A percentile compares a stretch with the other conserved stretches of the same genome.
These are phyloP conservation scores for Hypoxylon subgilvum DNA, from an alignment of 495 filamentous ascomycete species.

Conservation along the genomic window DNA sequence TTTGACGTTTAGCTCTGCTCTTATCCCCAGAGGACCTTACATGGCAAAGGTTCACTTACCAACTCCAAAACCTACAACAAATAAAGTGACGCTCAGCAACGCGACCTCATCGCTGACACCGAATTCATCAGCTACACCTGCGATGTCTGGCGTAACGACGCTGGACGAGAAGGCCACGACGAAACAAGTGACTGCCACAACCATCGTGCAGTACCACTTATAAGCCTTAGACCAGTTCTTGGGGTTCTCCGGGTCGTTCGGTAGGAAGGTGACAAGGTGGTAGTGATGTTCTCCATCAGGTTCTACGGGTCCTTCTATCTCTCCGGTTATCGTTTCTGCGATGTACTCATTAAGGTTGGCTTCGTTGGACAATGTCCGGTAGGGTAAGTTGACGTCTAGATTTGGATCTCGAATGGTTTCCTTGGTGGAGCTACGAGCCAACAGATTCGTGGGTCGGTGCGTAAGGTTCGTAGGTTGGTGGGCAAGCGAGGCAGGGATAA, in stretches of 20 bases:
- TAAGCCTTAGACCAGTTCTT: slow-evolving; percentile 70
- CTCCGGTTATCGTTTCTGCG: slow-evolving; percentile 62
- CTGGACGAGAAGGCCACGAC: slow-evolving; percentile 68
- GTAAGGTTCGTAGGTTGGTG: slow-evolving; percentile 14
- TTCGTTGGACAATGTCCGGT: slow-evolving; percentile 62
- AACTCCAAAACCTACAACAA: slow-evolving; percentile 80
- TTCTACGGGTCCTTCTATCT: slow-evolving; percentile 64
- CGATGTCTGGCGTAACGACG: slow-evolving; percentile 72
- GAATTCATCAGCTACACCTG: slow-evolving; percentile 64
- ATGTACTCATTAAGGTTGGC: slow-evolving; percentile 71
- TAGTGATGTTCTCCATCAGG: slow-evolving; percentile 62
- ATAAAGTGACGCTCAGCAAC: slow-evolving; percentile 70
- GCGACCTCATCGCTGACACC: slow-evolving; percentile 69
- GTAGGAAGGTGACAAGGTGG: slow-evolving; percentile 74
- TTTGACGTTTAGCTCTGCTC: slow-evolving; percentile 42
- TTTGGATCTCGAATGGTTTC: slow-evolving; percentile 31
- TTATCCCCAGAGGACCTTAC: neutral
- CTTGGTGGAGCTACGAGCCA: slow-evolving; percentile 24
- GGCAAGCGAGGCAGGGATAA: slow-evolving; percentile 9
- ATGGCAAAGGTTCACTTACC: slow-evolving; percentile 54
- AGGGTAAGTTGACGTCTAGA: slow-evolving; percentile 62
- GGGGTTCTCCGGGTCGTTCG: slow-evolving; percentile 69
- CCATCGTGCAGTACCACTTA: slow-evolving; percentile 74
- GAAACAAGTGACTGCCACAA: slow-evolving; percentile 68
- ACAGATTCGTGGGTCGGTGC: slow-evolving; percentile 11